Base-by-base conservation (phyloP, 306 rosid species). In the Dicorynia guianensis region DNA sequence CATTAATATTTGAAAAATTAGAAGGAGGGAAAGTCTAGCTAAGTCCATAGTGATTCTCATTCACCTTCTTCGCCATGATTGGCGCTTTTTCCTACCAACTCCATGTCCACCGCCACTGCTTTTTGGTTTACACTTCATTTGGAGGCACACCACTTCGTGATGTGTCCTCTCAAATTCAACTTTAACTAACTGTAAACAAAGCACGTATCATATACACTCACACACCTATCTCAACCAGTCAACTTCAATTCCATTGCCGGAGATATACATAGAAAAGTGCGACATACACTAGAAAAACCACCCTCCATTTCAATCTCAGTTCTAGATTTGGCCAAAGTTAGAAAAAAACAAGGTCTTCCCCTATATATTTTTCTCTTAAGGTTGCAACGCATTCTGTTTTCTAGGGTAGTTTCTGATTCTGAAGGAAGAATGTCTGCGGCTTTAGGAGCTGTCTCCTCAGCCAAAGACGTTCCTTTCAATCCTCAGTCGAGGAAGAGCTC, bases 391-490 rank as follows among this genome's bases (percentile, higher is more conserved):
- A 75, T 65, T 76, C 60, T 52, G 42, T 33, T 39, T 38, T 15
- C 3, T 65, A 67, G 20, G 40, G 14, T 33, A 3, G 14, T 67
- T 76, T 72, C 52, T 53, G n/a, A 14, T 14, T 74, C 63, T 66
- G 7, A 33, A 30, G 55, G 70, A 48, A 81, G 67, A 70, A 89
- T 91, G 96, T 87, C 90, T 80, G 88, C 93, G 30, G 86, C 85
- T 39, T 74, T 87, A 35, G 83, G 89, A 68, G 84, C 94, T 71
- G 77, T 87, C 53, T 85, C 96, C 6, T 39, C 93, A 40, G 76
- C 87, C 60, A 87, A 84, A 71, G 89, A 85, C 49, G 80, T 71
- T 61, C 19, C 81, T 48, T 87, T 85, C 70, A 81, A 50, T 69
- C 63, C 80, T 77, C 83, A 71, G 75, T 74, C 69, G 82, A 80